Base-by-base conservation (phyloP, 116 monocot genomes). In the Zostera marina region DNA sequence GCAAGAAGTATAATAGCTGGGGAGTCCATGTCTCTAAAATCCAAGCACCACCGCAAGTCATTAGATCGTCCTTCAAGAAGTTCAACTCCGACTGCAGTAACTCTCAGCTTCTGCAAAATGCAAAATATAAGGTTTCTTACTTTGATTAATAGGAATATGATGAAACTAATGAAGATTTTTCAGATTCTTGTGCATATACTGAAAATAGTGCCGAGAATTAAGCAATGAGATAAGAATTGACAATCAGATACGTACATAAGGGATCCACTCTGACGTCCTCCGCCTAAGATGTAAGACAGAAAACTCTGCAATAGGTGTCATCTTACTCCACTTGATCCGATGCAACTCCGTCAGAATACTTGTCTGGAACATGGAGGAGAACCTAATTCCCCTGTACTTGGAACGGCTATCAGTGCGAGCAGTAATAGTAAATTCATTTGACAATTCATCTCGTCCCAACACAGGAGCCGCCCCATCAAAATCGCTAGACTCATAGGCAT, bases 11-110 rank as follows among this genome's bases (percentile, higher is more conserved):
- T 59, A 45, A 99, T 72, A 32, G 99, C 86, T 53, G 91, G 91
- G 21, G 83, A 75, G 67, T 79, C 75, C 99, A 99, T 87, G 65
- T 99, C 99, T 75, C 91, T 90, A 40, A 91, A 99, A 68, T 99
- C 87, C 74, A 99, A 76, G 72, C 87, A 91, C 99, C 99, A 99
- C 14, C 83, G 70, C 8, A 60, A 44, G 60, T 87, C 74, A 42
- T 87, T 91, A 61, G 79, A 83, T 32, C 75, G 74, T 41, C 62
- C 71, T 49, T 87, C 83, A 52, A 86, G 63, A 56, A 98, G 72
- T 63, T 91, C 99, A 46, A 91, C 73, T 21, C 99, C 99, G 43
- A 81, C 71, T 60, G 78, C 65, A 32, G 91, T 99, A 66, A 99
- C 74, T 66, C 81, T 91, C 47, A 99, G 63, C 72, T 81, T 99